Percentiles rank a stretch among this genome's conserved stretches.
These are phyloP conservation scores for Thecaphora frezii DNA, from an alignment of 1,284 basidiomycete genomes.

Conservation along the genomic window DNA sequence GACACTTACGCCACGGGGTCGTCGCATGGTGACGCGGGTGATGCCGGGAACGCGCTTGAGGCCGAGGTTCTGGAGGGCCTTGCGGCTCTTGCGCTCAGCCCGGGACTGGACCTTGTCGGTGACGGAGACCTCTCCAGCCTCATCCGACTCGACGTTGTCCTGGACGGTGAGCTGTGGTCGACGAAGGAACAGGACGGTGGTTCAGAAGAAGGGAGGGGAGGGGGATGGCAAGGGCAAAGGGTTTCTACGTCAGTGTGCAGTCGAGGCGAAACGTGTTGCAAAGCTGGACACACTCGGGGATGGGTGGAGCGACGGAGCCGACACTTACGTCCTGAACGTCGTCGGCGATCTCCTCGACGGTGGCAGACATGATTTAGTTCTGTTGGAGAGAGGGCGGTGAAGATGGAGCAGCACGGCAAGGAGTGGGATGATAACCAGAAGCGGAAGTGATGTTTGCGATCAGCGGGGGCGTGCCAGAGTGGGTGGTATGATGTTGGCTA, in stretches of 20 bases:
- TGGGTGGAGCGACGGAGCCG: constrained; percentile 58
- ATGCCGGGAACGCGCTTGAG: constrained; percentile 84
- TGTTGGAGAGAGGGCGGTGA: background rate
- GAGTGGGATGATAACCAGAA: too few relatives aligned
- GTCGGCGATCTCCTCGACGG: constrained; percentile 75
- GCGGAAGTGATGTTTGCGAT: too few relatives aligned
- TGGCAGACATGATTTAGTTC: constrained; percentile 48
- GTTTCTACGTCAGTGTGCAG: too few relatives aligned
- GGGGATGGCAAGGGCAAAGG: background rate
- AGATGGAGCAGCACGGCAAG: constrained; percentile 1
- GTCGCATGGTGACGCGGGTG: constrained; percentile 89
- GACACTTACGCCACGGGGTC: constrained; percentile 82
- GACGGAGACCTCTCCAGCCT: constrained; percentile 68
- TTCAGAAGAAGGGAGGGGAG: too few relatives aligned
- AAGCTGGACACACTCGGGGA: too few relatives aligned
- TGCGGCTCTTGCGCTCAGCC: constrained; percentile 58
- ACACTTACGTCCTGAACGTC: constrained; percentile 64
- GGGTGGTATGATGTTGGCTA: too few relatives aligned
- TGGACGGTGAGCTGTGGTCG: constrained; percentile 47
- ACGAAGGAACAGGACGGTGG: background rate
- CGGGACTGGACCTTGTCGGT: constrained; percentile 84
- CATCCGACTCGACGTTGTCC: constrained; percentile 70
- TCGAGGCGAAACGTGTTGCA: too few relatives aligned
- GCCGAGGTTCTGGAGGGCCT: constrained; percentile 55
- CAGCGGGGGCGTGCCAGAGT: too few relatives aligned